Percentiles rank a stretch among this genome's conserved stretches.
These are phyloP conservation scores for Olyra latifolia DNA, from an alignment of 176 grass and related monocot species.

Conservation along the genomic window DNA sequence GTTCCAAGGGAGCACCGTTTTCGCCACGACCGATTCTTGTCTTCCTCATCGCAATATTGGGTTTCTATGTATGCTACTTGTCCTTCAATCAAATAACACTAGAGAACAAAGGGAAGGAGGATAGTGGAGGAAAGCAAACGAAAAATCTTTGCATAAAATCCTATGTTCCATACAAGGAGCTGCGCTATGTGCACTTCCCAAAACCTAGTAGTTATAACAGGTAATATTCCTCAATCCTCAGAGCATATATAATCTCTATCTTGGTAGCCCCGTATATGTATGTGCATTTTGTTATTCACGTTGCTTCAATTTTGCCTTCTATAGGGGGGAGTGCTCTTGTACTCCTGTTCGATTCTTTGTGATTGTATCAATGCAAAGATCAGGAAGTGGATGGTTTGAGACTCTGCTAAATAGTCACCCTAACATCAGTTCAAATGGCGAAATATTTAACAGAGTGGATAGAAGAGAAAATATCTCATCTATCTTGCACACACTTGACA, in stretches of 20 bases:
- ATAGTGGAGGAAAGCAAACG: not conserved
- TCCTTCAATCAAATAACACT: constrained; percentile 67
- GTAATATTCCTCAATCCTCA: constrained; percentile 26
- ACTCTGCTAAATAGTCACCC: constrained; percentile 96
- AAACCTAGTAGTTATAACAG: constrained; percentile 73
- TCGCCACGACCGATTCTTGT: constrained; percentile 45
- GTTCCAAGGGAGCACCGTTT: constrained; percentile 51
- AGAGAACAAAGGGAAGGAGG: constrained; percentile 32
- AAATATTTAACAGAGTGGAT: constrained; percentile 65
- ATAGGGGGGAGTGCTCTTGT: constrained; percentile 77
- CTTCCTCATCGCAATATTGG: constrained; percentile 61
- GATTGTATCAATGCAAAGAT: constrained; percentile 94
- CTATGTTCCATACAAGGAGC: constrained; percentile 44
- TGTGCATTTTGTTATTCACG: constrained; percentile 17
- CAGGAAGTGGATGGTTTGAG: constrained; percentile 96
- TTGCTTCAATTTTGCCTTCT: constrained; percentile 1
- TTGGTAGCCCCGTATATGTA: not conserved
- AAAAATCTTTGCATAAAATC: constrained; percentile 44
- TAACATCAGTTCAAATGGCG: constrained; percentile 91
- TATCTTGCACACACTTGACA: constrained; percentile 71
- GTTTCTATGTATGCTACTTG: constrained; percentile 68
- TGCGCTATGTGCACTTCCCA: constrained; percentile 69
- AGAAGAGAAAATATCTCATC: constrained; percentile 67
- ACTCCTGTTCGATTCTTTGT: constrained; percentile 76
- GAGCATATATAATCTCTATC: not conserved